phyloP scores from a whole-genome alignment of 2,329 filamentous ascomycete genomes.

The Microcyclospora tardicrescens region DNA sequence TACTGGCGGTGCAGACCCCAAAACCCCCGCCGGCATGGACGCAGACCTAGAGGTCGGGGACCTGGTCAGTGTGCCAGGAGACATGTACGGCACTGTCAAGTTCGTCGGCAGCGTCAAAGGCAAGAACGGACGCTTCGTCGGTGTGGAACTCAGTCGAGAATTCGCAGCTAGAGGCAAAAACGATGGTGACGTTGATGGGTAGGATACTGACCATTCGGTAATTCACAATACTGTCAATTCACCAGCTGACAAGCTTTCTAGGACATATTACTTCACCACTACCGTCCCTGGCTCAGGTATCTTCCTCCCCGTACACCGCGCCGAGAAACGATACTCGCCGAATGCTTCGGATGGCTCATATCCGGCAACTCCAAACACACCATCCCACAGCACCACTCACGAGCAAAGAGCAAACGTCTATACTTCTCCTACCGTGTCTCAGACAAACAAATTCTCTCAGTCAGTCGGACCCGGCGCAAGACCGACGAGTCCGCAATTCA shows the following conservation, averaged over 20 bases:
- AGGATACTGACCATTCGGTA: slow-evolving; percentile 10
- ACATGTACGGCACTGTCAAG: slow-evolving; percentile 79
- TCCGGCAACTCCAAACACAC: slow-evolving; percentile 57
- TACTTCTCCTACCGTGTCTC: slow-evolving; percentile 40
- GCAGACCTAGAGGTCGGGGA: slow-evolving; percentile 61
- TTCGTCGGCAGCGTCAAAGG: slow-evolving; percentile 79
- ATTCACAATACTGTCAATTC: background rate
- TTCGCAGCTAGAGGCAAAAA: slow-evolving; percentile 84
- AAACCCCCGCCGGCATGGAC: slow-evolving; percentile 36
- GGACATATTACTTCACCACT: slow-evolving; percentile 65
- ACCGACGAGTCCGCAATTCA: slow-evolving; percentile 58
- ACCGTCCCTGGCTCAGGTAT: slow-evolving; percentile 71
- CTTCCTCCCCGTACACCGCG: slow-evolving; percentile 78
- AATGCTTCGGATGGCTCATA: slow-evolving; percentile 40
- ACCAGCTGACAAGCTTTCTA: slow-evolving; percentile 3
- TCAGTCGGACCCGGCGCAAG: slow-evolving; percentile 62
- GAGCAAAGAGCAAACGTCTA: slow-evolving; percentile 19
- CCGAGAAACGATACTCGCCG: slow-evolving; percentile 52
- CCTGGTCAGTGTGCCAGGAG: slow-evolving; percentile 78
- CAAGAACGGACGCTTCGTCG: slow-evolving; percentile 83
- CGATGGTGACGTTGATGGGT: slow-evolving; percentile 91
- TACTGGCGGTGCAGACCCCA: slow-evolving; percentile 33
- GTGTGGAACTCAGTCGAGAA: slow-evolving; percentile 74
- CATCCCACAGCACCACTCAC: slow-evolving; percentile 41
- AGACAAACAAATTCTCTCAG: slow-evolving; percentile 64